Percentiles rank a stretch among this genome's conserved stretches.
Conservation (phyloP, 768 basidiomycete species). For the Leccinum variicolor region DNA sequence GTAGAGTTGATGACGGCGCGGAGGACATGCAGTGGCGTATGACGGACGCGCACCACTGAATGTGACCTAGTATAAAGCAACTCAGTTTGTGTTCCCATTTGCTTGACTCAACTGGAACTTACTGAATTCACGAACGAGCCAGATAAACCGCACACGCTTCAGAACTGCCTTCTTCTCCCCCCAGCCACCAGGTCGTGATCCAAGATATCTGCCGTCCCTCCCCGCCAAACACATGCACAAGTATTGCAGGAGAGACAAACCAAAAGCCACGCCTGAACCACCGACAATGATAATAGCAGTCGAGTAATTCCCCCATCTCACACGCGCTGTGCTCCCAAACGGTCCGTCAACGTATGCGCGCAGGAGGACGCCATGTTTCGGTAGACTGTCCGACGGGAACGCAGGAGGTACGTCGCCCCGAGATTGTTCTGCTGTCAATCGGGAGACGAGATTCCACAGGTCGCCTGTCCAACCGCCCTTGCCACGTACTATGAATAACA, state of each 20-base stretch:
- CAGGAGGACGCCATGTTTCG: slow-evolving; percentile 48
- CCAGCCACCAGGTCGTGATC: slow-evolving; percentile 44
- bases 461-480: slow-evolving; percentile 66
- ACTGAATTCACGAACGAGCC: slow-evolving; percentile 78
- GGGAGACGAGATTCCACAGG: slow-evolving; percentile 55
- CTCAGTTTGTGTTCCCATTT: neutral
- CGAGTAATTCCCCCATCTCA: slow-evolving; percentile 56
- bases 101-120: slow-evolving; percentile 24
- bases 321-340: slow-evolving; percentile 60
- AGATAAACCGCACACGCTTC: slow-evolving; percentile 65
- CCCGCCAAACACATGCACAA: slow-evolving; percentile 56
- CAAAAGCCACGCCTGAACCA: slow-evolving; percentile 76
- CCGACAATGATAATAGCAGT: slow-evolving; percentile 63
- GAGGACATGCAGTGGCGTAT: slow-evolving; percentile 61
- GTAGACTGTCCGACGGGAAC: slow-evolving; percentile 21
- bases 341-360: slow-evolving; percentile 65
- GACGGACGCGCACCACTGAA: slow-evolving; percentile 72
- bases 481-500: slow-evolving; percentile 67
- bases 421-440: slow-evolving; percentile 34
- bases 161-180: slow-evolving; percentile 40
- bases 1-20: slow-evolving; percentile 45
- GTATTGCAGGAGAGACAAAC: slow-evolving; percentile 61
- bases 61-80: slow-evolving; percentile 47
- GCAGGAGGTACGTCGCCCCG: slow-evolving; percentile 21
- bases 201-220: slow-evolving; percentile 47